phyloP scores from a whole-genome alignment of 371 early-diverging fungal genomes.

The Conidiobolus coronatus region DNA sequence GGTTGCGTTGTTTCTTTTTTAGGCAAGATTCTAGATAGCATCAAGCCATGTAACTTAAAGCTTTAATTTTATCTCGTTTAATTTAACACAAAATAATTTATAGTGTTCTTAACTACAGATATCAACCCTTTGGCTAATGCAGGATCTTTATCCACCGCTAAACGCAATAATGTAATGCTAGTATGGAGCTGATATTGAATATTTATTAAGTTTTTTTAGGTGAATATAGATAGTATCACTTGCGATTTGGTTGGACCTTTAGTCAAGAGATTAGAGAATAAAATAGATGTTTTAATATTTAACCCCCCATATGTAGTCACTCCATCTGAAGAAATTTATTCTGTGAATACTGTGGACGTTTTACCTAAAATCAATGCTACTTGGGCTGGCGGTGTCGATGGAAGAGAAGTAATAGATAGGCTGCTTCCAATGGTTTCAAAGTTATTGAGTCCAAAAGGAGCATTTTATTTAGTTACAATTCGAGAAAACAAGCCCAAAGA shows the following conservation, averaged over 20 bases:
- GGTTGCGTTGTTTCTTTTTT: constrained; percentile 67
- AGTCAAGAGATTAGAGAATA: constrained; percentile 20
- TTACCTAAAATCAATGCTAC: constrained; percentile 35
- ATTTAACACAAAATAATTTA: too few species aligned
- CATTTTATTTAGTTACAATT: constrained; percentile 73
- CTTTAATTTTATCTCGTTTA: constrained; percentile 10
- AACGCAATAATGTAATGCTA: constrained; percentile 17
- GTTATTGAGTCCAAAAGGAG: constrained; percentile 40
- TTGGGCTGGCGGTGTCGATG: constrained; percentile 89
- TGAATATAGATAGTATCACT: constrained; percentile 26
- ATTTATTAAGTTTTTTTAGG: constrained; percentile 8
- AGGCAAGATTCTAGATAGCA: constrained; percentile 23
- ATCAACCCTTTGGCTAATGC: constrained; percentile 50
- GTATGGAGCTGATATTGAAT: neutral
- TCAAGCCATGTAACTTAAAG: constrained; percentile 13
- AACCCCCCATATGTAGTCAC: constrained; percentile 84
- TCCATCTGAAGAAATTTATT: constrained; percentile 43
- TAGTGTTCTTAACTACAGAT: constrained; percentile 53
- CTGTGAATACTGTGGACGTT: constrained; percentile 11
- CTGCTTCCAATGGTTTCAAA: constrained; percentile 45
- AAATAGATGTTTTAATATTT: constrained; percentile 66
- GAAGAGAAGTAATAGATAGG: constrained; percentile 73
- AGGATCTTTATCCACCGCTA: constrained; percentile 37
- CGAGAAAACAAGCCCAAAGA: constrained; percentile 76
- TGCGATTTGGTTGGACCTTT: constrained; percentile 30